Base-by-base conservation (phyloP, 495 filamentous ascomycete species). In the Trichoderma reesei region DNA sequence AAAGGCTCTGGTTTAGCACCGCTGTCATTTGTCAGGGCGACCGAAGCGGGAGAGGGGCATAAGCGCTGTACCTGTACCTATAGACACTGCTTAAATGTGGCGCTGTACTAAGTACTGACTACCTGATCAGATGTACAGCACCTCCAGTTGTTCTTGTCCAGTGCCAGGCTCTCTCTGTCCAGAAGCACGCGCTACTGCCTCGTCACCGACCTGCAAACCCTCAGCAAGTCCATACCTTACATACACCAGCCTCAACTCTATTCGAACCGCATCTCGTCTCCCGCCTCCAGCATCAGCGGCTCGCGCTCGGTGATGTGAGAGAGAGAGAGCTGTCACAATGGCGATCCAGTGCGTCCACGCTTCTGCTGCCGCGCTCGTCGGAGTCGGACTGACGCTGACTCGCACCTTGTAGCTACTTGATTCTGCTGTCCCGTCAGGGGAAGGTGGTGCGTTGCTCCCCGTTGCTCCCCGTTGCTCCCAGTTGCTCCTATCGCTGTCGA, bases 391-490 rank as follows among this genome's bases (percentile, higher is more conserved):
- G 61, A 63, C 14, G 61, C 79, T 83, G 66, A 82, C 71, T 46
- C 54, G 56, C 64, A 38, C 31, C 33, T 61, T 48, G 65, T 70
- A 98, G 94, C 79, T 99, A 98, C 74, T 77, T 99, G 65, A 99
- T 99, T 76, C 86, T 98, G 67, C 88, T 98, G 65, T 97, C 93
- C 65, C 85, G 94, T 68, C 95, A 98, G 81, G 94, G 94, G 74
- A 99, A 99, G 90, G 94, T 99, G 79, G 94, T 98, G 78, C 62
- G 42, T 54, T 5, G n/a, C 63, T 73, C 71, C 70, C 74, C 71
- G 74, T 82, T 71, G 65, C 42, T 46, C 42, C 42, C n/a, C n/a
- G n/a, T n/a, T n/a, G n/a, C n/a, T n/a, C n/a, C n/a, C n/a, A n/a
- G n/a, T n/a, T n/a, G n/a, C n/a, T n/a, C n/a, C n/a, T 46, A 14